Evolutionary conservation across 1,284 basidiomycete species (phyloP), one percentile per base, ranked within the genome.

Genomic region (Xerocomus amazonicus): DNA sequence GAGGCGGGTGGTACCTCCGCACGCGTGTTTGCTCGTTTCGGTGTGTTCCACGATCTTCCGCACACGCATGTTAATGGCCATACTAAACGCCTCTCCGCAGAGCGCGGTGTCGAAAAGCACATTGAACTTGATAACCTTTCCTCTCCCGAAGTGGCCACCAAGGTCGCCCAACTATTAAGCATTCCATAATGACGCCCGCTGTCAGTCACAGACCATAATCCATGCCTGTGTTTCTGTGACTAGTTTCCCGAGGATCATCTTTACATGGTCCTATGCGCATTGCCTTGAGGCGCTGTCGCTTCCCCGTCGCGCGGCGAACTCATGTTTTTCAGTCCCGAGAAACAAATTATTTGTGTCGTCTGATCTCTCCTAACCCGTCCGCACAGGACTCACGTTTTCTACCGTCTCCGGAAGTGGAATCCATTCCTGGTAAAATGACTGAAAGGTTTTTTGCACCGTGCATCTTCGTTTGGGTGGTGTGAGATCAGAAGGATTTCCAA

Each of bases 1-100:
- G 92, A 97, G 74, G 93, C 93, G n/a, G 76, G 74, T 56, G 92
- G 89, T 29, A 91, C 92, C 9, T 90, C 90, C 42, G 90, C 93
- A 47, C 77, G 92, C 62, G 86, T 84, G 38, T 96, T 95, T 75
- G 93, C 90, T 40, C 78, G 93, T 64, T 95, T 93, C 65, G 92
- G 93, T 96, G 72, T 68, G 92, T 80, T 27, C 49, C 52, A 51
- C 57, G 42, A 45, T 47, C 42, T 49, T 54, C 37, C 47, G 44
- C 12, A 26, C 29, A 26, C 32, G 29, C 38, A 34, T 41, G 40
- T 46, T 19, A 29, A 45, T 50, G 56, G 54, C 55, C 56, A 51
- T 56, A 45, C 50, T 55, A 23, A 54, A 38, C 26, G 32, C 31
- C 29, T 48, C 36, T 46, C 34, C 51, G 48, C 44, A 90, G 90